These are phyloP conservation scores for Sphaceloma murrayae DNA, from an alignment of 2,329 filamentous ascomycete genomes.

Conservation along the genomic window DNA sequence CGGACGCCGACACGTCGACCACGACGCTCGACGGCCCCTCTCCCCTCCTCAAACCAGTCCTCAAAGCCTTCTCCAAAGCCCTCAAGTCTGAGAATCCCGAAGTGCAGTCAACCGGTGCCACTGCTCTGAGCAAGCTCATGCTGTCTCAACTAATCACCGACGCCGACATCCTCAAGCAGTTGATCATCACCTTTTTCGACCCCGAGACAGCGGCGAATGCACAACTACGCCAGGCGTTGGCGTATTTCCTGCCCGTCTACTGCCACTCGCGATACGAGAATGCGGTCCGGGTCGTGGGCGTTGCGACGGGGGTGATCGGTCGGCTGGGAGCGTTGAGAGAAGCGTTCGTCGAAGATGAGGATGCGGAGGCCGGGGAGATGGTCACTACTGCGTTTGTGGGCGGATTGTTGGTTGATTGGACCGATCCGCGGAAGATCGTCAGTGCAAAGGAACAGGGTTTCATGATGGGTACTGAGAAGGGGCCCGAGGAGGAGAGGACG, in stretches of 20 bases:
- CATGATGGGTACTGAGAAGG: slow-evolving; percentile 40
- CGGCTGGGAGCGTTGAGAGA: slow-evolving; percentile 44
- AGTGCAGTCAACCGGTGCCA: slow-evolving; percentile 71
- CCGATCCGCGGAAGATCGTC: slow-evolving; percentile 70
- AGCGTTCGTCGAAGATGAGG: slow-evolving; percentile 43
- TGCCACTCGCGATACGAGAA: slow-evolving; percentile 78
- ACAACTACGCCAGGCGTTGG: slow-evolving; percentile 72
- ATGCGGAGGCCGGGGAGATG: slow-evolving; percentile 68
- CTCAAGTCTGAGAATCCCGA: slow-evolving; percentile 62
- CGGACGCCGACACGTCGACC: slow-evolving; percentile 35
- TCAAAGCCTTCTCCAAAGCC: slow-evolving; percentile 78
- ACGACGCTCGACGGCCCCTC: slow-evolving; percentile 30
- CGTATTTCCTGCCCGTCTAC: slow-evolving; percentile 92
- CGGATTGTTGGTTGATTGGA: slow-evolving; percentile 85
- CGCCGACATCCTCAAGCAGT: slow-evolving; percentile 63
- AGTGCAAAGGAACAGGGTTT: not conserved
- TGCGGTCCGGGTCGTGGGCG: slow-evolving; percentile 66
- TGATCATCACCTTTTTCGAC: slow-evolving; percentile 79
- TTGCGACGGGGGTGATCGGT: slow-evolving; percentile 66
- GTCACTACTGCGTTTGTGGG: slow-evolving; percentile 65
- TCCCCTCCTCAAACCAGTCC: slow-evolving; percentile 50
- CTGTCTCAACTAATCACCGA: slow-evolving; percentile 71
- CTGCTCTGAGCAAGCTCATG: slow-evolving; percentile 76
- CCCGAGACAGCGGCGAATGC: slow-evolving; percentile 72
- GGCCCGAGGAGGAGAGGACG: slow-evolving; percentile 51